Evolutionary conservation across 345 rosid genomes (phyloP).

Genomic region (Alliaria petiolata): DNA sequence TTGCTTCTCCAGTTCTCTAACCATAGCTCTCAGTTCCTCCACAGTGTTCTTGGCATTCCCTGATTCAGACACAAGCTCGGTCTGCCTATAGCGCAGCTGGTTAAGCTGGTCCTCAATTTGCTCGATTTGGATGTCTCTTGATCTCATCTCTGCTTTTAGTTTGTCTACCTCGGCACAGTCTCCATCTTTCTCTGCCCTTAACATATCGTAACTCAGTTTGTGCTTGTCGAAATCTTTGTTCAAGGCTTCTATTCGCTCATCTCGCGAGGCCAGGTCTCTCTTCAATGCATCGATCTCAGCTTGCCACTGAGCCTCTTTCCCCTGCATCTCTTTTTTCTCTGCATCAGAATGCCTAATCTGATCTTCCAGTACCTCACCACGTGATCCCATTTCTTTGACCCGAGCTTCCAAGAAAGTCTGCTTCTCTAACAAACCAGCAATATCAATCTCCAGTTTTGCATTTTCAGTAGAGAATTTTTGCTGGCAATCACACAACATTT

Average conservation of each 20-base stretch:
- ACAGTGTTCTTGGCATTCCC: constrained; percentile 31
- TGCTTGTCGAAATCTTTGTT: constrained; percentile 41
- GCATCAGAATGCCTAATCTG: constrained; percentile 32
- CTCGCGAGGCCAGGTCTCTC: constrained; percentile 38
- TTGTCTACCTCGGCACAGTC: constrained; percentile 34
- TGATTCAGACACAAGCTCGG: constrained; percentile 35
- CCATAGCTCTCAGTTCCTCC: constrained; percentile 37
- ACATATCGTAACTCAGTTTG: constrained; percentile 43
- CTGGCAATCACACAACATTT: constrained; percentile 44
- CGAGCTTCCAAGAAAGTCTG: constrained; percentile 35
- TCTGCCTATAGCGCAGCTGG: constrained; percentile 30
- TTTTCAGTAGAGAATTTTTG: constrained; percentile 49
- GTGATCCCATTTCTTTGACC: constrained; percentile 44
- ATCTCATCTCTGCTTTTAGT: constrained; percentile 44
- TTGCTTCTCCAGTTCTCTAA: constrained; percentile 48
- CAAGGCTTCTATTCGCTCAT: constrained; percentile 29
- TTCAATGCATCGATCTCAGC: constrained; percentile 38
- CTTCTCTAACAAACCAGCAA: constrained; percentile 39
- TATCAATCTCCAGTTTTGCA: constrained; percentile 48
- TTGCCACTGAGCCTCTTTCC: constrained; percentile 27
- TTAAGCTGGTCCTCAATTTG: constrained; percentile 46
- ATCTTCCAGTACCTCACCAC: constrained; percentile 38
- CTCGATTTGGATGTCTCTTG: constrained; percentile 38
- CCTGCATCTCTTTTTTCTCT: constrained; percentile 39
- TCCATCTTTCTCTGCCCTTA: constrained; percentile 54